These are phyloP conservation scores for Pascua guehoae DNA, from an alignment of 1,284 basidiomycete species.

Conservation along the genomic window DNA sequence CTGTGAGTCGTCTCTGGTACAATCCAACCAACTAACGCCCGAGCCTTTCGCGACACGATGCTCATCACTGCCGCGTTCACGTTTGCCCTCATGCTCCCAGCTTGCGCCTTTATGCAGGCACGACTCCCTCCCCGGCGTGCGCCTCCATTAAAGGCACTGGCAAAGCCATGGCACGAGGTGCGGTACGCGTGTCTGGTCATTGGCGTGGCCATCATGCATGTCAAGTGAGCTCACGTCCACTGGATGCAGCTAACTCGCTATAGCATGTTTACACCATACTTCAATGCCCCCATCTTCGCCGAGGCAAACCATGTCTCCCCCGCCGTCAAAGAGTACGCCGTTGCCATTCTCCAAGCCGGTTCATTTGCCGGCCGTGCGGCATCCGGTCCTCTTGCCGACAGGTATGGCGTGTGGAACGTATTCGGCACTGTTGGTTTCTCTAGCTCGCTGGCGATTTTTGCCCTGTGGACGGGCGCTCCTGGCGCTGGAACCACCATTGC, in stretches of 20 bases:
- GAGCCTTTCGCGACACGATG: slow-evolving; percentile 22
- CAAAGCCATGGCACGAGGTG: slow-evolving; percentile 30
- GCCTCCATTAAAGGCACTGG: slow-evolving; percentile 11
- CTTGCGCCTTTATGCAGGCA: slow-evolving; percentile 22
- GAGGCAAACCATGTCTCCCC: slow-evolving; percentile 8
- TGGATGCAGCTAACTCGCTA: neutral
- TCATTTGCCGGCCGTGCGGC: slow-evolving; percentile 23
- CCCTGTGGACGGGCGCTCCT: slow-evolving; percentile 27
- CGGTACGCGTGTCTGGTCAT: slow-evolving; percentile 32
- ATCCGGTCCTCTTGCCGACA: slow-evolving; percentile 24
- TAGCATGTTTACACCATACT: slow-evolving; percentile 33
- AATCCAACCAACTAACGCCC: neutral
- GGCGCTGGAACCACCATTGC: slow-evolving; percentile 20
- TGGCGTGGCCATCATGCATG: slow-evolving; percentile 25
- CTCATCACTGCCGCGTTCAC: slow-evolving; percentile 24
- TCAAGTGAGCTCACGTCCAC: neutral
- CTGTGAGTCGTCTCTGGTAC: slow-evolving; percentile 19
- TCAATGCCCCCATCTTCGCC: slow-evolving; percentile 30
- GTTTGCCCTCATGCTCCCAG: slow-evolving; percentile 19
- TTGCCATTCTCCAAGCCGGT: slow-evolving; percentile 27
- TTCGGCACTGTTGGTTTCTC: slow-evolving; percentile 18
- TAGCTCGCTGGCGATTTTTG: slow-evolving; percentile 17
- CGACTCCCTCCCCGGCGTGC: slow-evolving; percentile 23
- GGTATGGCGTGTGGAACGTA: slow-evolving; percentile 22
- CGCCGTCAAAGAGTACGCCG: slow-evolving; percentile 18